Percentiles rank a stretch among this genome's conserved stretches.
Conservation (phyloP, 2,329 filamentous ascomycete genomes). For the Trichoderma atrobrunneum region DNA sequence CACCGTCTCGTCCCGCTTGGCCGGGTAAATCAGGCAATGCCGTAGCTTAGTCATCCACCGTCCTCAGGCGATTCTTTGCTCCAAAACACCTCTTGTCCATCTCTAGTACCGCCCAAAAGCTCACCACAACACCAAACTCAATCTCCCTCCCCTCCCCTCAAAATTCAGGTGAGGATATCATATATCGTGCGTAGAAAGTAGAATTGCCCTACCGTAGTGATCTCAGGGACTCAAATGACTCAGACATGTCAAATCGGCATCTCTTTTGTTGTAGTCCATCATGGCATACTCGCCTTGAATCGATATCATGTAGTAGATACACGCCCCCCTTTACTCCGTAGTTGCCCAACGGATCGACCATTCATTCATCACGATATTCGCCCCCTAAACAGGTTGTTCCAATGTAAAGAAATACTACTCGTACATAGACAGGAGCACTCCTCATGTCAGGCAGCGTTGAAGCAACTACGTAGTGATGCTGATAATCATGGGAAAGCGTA, state of each 20-base stretch:
- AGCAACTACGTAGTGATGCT: background rate
- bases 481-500: background rate
- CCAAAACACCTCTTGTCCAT: conserved; percentile 32
- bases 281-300: background rate
- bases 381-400: background rate
- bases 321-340: background rate
- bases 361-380: background rate
- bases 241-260: background rate
- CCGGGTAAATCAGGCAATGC: conserved; percentile 27
- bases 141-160: conserved; percentile 19
- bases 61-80: conserved; percentile 31
- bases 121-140: conserved; percentile 19
- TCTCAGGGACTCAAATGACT: background rate
- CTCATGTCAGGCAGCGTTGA: background rate
- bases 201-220: background rate
- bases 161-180: background rate
- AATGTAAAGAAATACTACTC: background rate
- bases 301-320: background rate
- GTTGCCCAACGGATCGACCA: background rate
- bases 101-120: conserved; percentile 28
- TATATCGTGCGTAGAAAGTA: background rate
- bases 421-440: background rate
- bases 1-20: conserved; percentile 27
- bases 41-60: conserved; percentile 35
- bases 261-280: background rate